Evolutionary conservation across 345 rosid species (phyloP).

Genomic region (Psidium friedrichsthalianum): DNA sequence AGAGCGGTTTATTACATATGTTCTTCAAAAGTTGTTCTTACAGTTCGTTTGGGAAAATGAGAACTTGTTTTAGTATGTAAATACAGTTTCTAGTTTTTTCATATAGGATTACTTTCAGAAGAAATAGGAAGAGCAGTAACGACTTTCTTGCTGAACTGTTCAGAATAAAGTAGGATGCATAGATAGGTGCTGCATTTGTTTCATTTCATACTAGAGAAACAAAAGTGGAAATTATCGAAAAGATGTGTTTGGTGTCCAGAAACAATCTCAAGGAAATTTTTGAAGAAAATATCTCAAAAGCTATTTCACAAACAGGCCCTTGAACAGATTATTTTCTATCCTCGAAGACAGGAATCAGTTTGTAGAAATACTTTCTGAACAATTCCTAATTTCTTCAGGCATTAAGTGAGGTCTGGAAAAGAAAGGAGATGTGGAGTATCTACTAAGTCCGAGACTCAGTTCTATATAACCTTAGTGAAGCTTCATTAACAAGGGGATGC

Average conservation of each 20-base stretch:
- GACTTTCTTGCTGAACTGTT: neutral
- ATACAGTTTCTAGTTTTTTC: neutral
- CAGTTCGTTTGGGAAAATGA: neutral
- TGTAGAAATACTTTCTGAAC: neutral
- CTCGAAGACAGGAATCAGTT: neutral
- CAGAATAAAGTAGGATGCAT: neutral
- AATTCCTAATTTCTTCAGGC: neutral
- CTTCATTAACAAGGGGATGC: neutral
- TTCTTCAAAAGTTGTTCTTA: neutral
- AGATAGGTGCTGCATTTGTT: neutral
- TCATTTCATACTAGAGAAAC: neutral
- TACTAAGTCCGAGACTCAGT: neutral
- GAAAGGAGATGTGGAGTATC: neutral
- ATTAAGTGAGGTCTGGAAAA: neutral
- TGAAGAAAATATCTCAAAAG: neutral
- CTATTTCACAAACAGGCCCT: neutral
- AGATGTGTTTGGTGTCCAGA: neutral
- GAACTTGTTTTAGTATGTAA: neutral
- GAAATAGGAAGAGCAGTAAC: neutral
- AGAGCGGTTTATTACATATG: neutral
- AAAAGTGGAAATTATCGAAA: neutral
- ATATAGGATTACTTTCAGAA: neutral
- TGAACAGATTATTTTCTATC: neutral
- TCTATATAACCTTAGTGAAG: neutral
- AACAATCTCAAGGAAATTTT: neutral